These are phyloP conservation scores for Acanthamoeba lenticulata DNA, from an alignment of 208 protist species.

Conservation along the genomic window DNA sequence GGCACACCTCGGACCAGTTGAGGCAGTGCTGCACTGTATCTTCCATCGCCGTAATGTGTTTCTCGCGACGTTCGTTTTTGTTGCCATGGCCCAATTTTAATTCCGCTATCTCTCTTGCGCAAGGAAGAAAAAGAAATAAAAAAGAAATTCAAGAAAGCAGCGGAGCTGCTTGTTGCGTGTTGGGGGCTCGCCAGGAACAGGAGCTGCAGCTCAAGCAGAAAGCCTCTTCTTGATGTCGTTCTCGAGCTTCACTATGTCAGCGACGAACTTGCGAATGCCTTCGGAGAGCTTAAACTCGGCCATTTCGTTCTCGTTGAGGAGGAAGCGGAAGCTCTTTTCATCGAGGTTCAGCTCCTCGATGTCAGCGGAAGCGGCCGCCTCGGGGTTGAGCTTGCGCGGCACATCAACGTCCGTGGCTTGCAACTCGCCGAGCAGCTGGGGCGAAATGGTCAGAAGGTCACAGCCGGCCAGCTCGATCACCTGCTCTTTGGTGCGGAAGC, in stretches of 20 bases:
- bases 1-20: not conserved
- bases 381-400: not conserved
- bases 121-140: slow-evolving; percentile 10
- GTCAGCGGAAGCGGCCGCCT: slow-evolving; percentile 39
- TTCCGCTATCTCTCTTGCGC: no score
- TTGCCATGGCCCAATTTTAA: no score
- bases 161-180: not conserved
- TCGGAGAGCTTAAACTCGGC: slow-evolving; percentile 97
- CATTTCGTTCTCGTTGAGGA: slow-evolving; percentile 93
- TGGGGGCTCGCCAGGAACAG: not conserved
- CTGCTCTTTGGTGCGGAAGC: slow-evolving; percentile 95
- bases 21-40: not conserved
- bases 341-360: slow-evolving; percentile 75
- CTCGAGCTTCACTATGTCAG: slow-evolving; percentile 93
- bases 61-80: no score
- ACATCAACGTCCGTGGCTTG: slow-evolving; percentile 75
- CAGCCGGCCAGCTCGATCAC: slow-evolving; percentile 94
- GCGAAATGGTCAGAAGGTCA: slow-evolving; percentile 97
- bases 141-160: not conserved
- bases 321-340: slow-evolving; percentile 86
- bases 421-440: slow-evolving; percentile 95
- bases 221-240: slow-evolving; percentile 66
- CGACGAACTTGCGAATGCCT: slow-evolving; percentile 96
- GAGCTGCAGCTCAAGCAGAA: not conserved
- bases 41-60: no score